These are phyloP conservation scores for Aspergillus ellipticus DNA, from an alignment of 495 filamentous ascomycete genomes.

Conservation along the genomic window DNA sequence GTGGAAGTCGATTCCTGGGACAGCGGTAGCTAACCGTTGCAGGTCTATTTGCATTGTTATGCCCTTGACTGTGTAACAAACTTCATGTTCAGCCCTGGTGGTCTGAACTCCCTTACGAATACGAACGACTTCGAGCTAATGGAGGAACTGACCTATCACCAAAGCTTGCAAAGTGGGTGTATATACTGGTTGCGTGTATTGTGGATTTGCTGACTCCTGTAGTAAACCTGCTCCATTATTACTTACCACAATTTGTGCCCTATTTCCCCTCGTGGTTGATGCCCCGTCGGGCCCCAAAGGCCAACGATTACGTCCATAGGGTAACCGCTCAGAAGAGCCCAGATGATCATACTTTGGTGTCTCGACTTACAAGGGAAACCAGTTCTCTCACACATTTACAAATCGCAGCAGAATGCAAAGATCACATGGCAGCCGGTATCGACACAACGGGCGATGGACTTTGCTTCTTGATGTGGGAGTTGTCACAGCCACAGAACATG, in stretches of 20 bases:
- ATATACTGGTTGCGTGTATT: no score
- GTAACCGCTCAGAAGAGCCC: constrained; percentile 22
- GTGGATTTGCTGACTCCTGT: constrained; percentile 34
- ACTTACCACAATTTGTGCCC: constrained; percentile 22
- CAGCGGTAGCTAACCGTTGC: not conserved
- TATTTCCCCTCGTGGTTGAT: constrained; percentile 26
- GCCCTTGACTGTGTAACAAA: constrained; percentile 64
- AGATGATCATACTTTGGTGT: constrained; percentile 27
- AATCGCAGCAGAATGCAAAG: constrained; percentile 45
- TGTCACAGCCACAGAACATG: constrained; percentile 51
- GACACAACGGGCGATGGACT: constrained; percentile 64
- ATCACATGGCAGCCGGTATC: constrained; percentile 57
- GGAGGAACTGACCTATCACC: constrained; percentile 61
- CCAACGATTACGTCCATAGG: constrained; percentile 29
- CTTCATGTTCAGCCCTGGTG: constrained; percentile 61
- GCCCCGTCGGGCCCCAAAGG: constrained; percentile 26
- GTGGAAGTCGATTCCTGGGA: not conserved
- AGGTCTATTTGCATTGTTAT: constrained; percentile 53
- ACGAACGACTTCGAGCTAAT: constrained; percentile 55
- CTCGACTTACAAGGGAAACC: constrained; percentile 31
- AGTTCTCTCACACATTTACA: constrained; percentile 24
- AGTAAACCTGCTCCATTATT: constrained; percentile 26
- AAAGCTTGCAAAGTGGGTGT: constrained; percentile 56
- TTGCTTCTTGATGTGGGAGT: constrained; percentile 64
- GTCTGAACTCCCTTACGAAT: constrained; percentile 50